A percentile compares a stretch with the other conserved stretches of the same genome.
These are phyloP conservation scores for Pleurostoma richardsiae DNA, from an alignment of 2,329 filamentous ascomycete genomes.

Conservation along the genomic window DNA sequence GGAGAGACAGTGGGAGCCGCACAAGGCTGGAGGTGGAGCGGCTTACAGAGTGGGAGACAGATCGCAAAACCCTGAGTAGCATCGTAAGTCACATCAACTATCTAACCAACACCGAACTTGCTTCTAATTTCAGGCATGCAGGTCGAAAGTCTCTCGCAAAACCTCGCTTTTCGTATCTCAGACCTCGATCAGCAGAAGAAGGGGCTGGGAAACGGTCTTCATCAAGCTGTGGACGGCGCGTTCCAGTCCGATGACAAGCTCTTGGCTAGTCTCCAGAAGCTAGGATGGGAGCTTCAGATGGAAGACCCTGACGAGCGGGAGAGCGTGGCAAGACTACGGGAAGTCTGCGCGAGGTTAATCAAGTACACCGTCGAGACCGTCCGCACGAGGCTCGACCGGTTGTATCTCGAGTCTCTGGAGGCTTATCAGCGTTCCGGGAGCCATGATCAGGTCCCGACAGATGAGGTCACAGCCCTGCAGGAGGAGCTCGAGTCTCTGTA, in stretches of 20 bases:
- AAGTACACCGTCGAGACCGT: conserved; percentile 52
- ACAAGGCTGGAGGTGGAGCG: conserved; percentile 26
- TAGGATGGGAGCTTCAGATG: conserved; percentile 55
- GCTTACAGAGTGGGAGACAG: conserved; percentile 30
- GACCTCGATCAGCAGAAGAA: conserved; percentile 48
- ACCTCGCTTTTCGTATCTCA: conserved; percentile 36
- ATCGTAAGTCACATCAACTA: background rate
- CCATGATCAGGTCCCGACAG: conserved; percentile 16
- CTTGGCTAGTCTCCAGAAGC: conserved; percentile 59
- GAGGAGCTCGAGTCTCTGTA: conserved; percentile 66
- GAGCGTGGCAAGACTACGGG: conserved; percentile 53
- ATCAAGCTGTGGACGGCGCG: conserved; percentile 41
- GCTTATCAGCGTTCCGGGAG: conserved; percentile 9
- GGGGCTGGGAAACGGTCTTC: conserved; percentile 36
- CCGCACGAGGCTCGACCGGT: conserved; percentile 48
- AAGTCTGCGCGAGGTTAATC: conserved; percentile 51
- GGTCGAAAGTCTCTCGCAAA: conserved; percentile 43
- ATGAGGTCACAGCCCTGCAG: conserved; percentile 47
- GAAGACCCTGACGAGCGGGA: conserved; percentile 46
- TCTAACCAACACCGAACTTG: too few relatives aligned
- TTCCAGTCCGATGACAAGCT: conserved; percentile 61
- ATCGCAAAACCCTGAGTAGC: conserved; percentile 31
- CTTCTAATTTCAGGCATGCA: conserved; percentile 14
- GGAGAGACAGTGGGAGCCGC: conserved; percentile 25
- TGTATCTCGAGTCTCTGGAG: conserved; percentile 44